These are phyloP conservation scores for Hypoxylon lienhwacheense DNA, from an alignment of 495 filamentous ascomycete genomes.

Conservation along the genomic window DNA sequence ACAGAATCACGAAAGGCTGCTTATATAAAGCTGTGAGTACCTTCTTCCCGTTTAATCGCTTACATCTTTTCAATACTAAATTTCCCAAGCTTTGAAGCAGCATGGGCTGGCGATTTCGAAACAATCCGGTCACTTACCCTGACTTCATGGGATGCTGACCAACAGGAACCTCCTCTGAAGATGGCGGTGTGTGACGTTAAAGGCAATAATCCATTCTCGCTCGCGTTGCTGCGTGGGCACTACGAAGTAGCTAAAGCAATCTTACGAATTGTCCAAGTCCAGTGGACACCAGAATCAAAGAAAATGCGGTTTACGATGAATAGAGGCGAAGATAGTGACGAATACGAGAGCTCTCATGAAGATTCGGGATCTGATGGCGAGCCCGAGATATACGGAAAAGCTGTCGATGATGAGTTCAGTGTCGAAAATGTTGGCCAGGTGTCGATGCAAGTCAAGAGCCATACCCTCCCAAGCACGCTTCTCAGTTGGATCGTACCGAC, in stretches of 20 bases:
- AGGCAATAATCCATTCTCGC: conserved; percentile 57
- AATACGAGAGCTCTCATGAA: conserved; percentile 9
- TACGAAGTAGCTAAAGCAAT: conserved; percentile 61
- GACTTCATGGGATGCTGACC: conserved; percentile 49
- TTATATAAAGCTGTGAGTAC: conserved; percentile 57
- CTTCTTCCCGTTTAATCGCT: not conserved
- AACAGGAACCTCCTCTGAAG: conserved; percentile 57
- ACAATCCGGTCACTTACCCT: conserved; percentile 57
- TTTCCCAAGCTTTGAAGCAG: conserved; percentile 62
- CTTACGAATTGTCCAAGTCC: conserved; percentile 64
- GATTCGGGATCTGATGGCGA: conserved; percentile 40
- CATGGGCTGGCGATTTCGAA: conserved; percentile 65
- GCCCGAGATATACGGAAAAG: conserved; percentile 52
- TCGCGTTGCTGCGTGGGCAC: conserved; percentile 67
- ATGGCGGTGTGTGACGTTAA: conserved; percentile 58
- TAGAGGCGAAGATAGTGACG: conserved; percentile 34
- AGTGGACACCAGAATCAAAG: conserved; percentile 58
- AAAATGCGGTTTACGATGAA: conserved; percentile 53
- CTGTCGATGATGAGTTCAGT: conserved; percentile 65
- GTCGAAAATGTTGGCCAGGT: conserved; percentile 70
- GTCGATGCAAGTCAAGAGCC: conserved; percentile 62
- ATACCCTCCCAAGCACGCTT: conserved; percentile 51
- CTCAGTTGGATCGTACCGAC: conserved; percentile 40
- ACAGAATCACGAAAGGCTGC: conserved; percentile 54
- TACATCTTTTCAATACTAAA: conserved; percentile 32